Percentiles rank a stretch among this genome's conserved stretches.
Conservation (phyloP, 192 early-diverging fungal genomes). For the Entomortierella parvispora region DNA sequence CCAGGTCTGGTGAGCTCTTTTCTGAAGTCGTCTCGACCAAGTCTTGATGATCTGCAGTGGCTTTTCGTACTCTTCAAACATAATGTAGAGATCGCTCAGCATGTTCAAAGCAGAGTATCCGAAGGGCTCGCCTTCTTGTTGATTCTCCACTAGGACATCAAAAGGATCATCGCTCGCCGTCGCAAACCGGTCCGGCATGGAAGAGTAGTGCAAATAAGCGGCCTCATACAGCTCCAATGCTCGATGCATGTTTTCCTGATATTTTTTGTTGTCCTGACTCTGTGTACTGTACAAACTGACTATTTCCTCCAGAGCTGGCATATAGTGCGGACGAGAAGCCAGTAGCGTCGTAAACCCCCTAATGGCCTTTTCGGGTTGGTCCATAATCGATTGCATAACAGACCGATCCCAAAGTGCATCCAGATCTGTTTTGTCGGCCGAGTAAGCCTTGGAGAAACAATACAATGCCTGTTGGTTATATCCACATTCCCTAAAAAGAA, state of each 20-base stretch:
- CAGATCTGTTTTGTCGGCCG: constrained; percentile 69
- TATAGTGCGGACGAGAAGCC: constrained; percentile 35
- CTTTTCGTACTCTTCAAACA: constrained; percentile 79
- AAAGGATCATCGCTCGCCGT: constrained; percentile 44
- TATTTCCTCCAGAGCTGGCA: constrained; percentile 35
- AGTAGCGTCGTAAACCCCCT: constrained; percentile 29
- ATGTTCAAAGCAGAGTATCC: constrained; percentile 89
- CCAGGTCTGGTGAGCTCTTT: constrained; percentile 68
- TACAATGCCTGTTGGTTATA: constrained; percentile 85
- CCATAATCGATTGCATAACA: constrained; percentile 66
- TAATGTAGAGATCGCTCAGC: constrained; percentile 87
- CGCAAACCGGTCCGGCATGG: constrained; percentile 16
- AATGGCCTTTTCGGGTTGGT: constrained; percentile 62
- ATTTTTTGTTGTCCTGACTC: constrained; percentile 38
- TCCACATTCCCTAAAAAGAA: constrained; percentile 60
- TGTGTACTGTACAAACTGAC: constrained; percentile 45
- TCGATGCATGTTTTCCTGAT: constrained; percentile 60
- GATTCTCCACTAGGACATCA: constrained; percentile 52
- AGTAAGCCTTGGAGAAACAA: constrained; percentile 77
- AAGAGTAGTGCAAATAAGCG: constrained; percentile 57
- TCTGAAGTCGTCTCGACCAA: constrained; percentile 75
- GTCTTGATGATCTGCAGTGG: constrained; percentile 76
- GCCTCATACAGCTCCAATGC: constrained; percentile 69
- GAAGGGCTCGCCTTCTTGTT: constrained; percentile 58
- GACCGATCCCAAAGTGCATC: constrained; percentile 78